These are phyloP conservation scores for Jacaranda mimosifolia DNA, from an alignment of 257 asterid genomes.

Conservation along the genomic window DNA sequence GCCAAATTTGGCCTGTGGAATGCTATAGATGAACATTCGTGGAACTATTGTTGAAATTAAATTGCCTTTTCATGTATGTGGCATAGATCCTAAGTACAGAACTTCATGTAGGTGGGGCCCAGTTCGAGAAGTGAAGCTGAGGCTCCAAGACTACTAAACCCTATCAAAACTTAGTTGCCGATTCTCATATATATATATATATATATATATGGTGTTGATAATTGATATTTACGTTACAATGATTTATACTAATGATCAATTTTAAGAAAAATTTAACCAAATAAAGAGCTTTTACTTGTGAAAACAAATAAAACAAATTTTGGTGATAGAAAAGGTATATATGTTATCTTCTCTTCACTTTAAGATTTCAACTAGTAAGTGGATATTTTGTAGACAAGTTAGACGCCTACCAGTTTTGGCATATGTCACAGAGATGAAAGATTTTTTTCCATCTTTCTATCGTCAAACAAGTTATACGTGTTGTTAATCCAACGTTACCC, in stretches of 20 bases:
- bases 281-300: neutral
- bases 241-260: too few species aligned
- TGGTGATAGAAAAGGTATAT: neutral
- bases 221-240: neutral
- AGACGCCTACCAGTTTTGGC: constrained; percentile 1
- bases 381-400: constrained; percentile 25
- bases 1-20: neutral
- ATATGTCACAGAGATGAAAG: neutral
- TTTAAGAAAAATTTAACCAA: too few species aligned
- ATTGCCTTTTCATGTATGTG: neutral
- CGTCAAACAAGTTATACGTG: neutral
- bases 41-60: neutral
- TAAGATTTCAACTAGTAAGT: neutral
- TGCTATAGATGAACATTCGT: neutral
- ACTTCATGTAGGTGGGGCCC: too few species aligned
- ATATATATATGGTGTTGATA: too few species aligned
- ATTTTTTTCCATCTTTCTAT: neutral
- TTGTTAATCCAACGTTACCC: neutral
- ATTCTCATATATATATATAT: too few species aligned
- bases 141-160: too few species aligned
- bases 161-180: too few species aligned
- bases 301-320: neutral
- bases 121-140: too few species aligned
- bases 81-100: neutral
- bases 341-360: neutral